A percentile compares a stretch with the other conserved stretches of the same genome.
phyloP scores from a whole-genome alignment of 257 asterid genomes.

The Jacaranda mimosifolia region DNA sequence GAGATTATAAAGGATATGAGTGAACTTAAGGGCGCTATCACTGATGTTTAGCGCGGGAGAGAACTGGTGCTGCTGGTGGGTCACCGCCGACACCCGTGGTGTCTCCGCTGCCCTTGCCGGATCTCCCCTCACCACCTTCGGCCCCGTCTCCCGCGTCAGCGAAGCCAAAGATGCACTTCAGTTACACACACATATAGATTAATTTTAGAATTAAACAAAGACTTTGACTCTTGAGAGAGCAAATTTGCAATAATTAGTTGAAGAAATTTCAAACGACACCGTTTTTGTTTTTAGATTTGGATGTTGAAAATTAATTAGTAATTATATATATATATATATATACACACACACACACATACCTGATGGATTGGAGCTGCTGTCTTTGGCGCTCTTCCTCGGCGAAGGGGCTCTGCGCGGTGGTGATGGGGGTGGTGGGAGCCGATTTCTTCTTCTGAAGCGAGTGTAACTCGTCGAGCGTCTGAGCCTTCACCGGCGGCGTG shows the following conservation, averaged over 20 bases:
- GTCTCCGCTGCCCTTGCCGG: constrained; percentile 71
- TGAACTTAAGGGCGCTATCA: constrained; percentile 85
- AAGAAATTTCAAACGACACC: too few species aligned
- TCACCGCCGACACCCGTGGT: constrained; percentile 59
- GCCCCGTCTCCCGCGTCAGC: constrained; percentile 88
- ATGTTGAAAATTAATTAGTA: too few species aligned
- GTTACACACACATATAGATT: not conserved
- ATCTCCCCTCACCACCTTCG: constrained; percentile 91
- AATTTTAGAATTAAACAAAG: not conserved
- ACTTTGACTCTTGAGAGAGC: too few species aligned
- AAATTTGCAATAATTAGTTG: too few species aligned
- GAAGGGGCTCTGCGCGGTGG: constrained; percentile 55
- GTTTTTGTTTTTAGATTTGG: too few species aligned
- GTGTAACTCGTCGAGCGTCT: constrained; percentile 83
- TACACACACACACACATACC: constrained; percentile 42
- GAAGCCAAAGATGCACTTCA: constrained; percentile 90
- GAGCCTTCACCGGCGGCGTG: constrained; percentile 76
- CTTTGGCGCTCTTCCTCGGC: constrained; percentile 72
- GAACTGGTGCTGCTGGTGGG: constrained; percentile 50
- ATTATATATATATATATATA: not conserved
- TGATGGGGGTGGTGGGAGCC: constrained; percentile 80
- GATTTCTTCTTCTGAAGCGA: constrained; percentile 91
- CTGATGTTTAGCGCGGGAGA: constrained; percentile 59
- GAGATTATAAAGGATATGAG: constrained; percentile 93
- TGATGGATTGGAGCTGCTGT: constrained; percentile 91